These are phyloP conservation scores for Penicillium dipodomyicola DNA, from an alignment of 495 filamentous ascomycete species.

Conservation along the genomic window DNA sequence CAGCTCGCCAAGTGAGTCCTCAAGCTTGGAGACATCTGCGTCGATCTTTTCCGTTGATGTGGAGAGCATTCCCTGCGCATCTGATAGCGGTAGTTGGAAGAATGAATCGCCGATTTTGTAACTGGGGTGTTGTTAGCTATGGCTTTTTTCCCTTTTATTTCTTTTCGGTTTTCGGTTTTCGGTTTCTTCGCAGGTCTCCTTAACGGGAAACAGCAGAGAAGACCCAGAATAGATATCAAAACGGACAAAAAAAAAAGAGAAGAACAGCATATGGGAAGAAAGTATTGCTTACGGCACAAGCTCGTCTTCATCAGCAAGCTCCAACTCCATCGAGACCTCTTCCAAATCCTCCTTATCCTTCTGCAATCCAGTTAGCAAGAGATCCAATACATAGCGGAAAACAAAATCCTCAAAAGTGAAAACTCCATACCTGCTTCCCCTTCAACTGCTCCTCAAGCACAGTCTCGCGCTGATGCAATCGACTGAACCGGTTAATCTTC, in stretches of 20 bases:
- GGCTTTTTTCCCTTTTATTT: no score
- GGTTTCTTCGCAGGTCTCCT: neutral
- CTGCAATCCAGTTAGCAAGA: slow-evolving; percentile 43
- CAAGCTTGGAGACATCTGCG: slow-evolving; percentile 68
- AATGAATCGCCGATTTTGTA: slow-evolving; percentile 98
- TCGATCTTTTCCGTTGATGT: slow-evolving; percentile 69
- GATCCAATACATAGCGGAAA: slow-evolving; percentile 6
- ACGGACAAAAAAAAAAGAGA: neutral
- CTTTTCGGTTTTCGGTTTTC: neutral
- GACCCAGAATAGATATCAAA: neutral
- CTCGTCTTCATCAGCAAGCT: slow-evolving; percentile 94
- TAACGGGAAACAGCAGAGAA: neutral
- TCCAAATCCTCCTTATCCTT: slow-evolving; percentile 98
- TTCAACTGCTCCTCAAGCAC: slow-evolving; percentile 78
- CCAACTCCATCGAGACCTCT: slow-evolving; percentile 84
- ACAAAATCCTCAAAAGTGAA: neutral
- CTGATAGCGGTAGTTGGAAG: slow-evolving; percentile 74
- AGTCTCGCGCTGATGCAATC: slow-evolving; percentile 82
- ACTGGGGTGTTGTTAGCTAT: slow-evolving; percentile 41
- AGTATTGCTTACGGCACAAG: slow-evolving; percentile 67
- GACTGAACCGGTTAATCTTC: slow-evolving; percentile 97
- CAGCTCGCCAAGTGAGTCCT: slow-evolving; percentile 68
- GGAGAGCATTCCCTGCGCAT: slow-evolving; percentile 81
- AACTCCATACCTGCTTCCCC: slow-evolving; percentile 67
- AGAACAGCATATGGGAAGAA: neutral